Base-by-base conservation (phyloP, 352 stramenopile species). In the Globisporangium takayamanum region DNA sequence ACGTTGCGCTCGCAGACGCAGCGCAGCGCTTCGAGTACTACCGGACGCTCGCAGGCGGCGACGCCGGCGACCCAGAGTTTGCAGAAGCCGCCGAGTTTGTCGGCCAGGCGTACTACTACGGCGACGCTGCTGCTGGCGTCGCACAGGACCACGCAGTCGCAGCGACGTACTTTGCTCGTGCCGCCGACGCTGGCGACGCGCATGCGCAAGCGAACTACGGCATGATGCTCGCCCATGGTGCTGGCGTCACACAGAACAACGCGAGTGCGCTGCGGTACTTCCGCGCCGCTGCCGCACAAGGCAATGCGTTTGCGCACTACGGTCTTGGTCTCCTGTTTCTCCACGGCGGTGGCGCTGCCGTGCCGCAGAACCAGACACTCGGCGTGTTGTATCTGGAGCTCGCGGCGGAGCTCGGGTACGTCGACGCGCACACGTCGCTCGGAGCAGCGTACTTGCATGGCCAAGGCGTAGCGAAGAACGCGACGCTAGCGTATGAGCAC, bases 101-200 rank as follows among this genome's bases (percentile, higher is more conserved):
- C 12, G 83, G 75, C 8, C 80, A 89, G 64, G 76, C 84, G 53
- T 80, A 88, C 41, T 91, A 84, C 54, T 89, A 87, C 39, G 83
- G 83, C 7, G 78, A 93, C 46, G 70, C 70, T 1, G 77, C 73
- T 12, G 83, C 76, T 20, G 77, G 80, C 0, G 67, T 93, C 0
- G 60, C 60, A 3, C 67, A 68, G n/a, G 68, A 93, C 47, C 75
- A 75, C 14, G 67, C 54, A 15, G 66, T 68, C 49, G 83, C 80
- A 1, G 76, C 74, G 2, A 61, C 74, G 47, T 76, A 88, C 53
- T 93, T 91, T 59, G 72, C 72, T n/a, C 68, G 73, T 47, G 83
- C 79, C n/a, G 83, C 83, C 0, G 76, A 89, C 14, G 76, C 70
- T 1, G 83, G 83, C n/a, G 69, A 89, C 20, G 56, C 77, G 7